A percentile compares a stretch with the other conserved stretches of the same genome.
These are phyloP conservation scores for Lasiosphaeria ovina DNA, from an alignment of 495 filamentous ascomycete species.

Conservation along the genomic window DNA sequence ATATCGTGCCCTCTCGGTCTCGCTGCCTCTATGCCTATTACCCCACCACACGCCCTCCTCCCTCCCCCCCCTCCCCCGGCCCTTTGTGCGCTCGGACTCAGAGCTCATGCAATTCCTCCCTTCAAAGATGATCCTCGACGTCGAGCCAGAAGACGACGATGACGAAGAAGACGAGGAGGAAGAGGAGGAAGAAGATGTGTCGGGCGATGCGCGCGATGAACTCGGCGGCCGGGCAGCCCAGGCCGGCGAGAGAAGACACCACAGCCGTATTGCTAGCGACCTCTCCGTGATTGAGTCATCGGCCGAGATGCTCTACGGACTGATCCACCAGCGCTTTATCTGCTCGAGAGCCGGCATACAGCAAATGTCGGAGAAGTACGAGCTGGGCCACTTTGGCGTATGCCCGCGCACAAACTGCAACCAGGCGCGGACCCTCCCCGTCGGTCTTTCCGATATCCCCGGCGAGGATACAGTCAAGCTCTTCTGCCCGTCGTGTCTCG, in stretches of 20 bases:
- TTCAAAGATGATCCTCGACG: constrained; percentile 90
- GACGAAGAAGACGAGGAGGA: constrained; percentile 80
- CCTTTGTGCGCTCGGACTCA: constrained; percentile 13
- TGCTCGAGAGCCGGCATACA: constrained; percentile 96
- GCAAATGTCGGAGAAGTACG: constrained; percentile 99
- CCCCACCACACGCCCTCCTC: not conserved
- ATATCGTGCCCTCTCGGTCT: not conserved
- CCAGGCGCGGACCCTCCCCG: constrained; percentile 82
- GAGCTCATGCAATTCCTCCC: no score
- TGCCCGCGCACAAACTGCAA: constrained; percentile 91
- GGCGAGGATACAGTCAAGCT: constrained; percentile 97
- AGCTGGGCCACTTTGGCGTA: constrained; percentile 87
- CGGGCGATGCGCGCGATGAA: constrained; percentile 59
- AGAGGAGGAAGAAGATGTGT: constrained; percentile 74
- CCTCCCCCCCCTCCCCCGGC: constrained; percentile 33
- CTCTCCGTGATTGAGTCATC: constrained; percentile 93
- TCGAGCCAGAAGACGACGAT: constrained; percentile 91
- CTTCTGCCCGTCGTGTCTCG: constrained; percentile 94
- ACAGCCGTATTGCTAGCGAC: constrained; percentile 85
- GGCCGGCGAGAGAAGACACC: constrained; percentile 65
- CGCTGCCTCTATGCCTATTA: not conserved
- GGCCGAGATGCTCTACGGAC: constrained; percentile 93
- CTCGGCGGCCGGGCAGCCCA: constrained; percentile 41
- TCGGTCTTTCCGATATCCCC: constrained; percentile 88
- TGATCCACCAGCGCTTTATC: constrained; percentile 98